phyloP scores from a whole-genome alignment of 2,329 filamentous ascomycete species.

The Lasiodiplodia sp. region DNA sequence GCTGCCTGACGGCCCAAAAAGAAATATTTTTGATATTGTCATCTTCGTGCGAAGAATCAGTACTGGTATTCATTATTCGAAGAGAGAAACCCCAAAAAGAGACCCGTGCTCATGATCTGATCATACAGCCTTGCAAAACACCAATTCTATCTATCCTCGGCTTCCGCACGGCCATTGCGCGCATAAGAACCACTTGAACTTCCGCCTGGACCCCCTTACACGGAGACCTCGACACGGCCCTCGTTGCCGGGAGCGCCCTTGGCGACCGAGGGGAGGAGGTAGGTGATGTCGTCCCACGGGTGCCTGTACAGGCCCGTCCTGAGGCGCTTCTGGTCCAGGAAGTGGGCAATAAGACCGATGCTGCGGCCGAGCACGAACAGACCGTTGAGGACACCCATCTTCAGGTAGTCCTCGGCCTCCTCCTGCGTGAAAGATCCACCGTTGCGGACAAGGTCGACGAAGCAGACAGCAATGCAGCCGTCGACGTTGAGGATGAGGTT shows the following conservation, averaged over 20 bases:
- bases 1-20: neutral
- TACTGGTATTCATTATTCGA: slow-evolving; percentile 28
- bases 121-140: slow-evolving; percentile 28
- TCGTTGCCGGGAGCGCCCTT: slow-evolving; percentile 49
- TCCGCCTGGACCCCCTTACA: slow-evolving; percentile 10
- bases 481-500: slow-evolving; percentile 99
- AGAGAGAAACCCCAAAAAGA: slow-evolving; percentile 26
- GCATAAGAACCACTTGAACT: slow-evolving; percentile 4
- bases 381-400: slow-evolving; percentile 99
- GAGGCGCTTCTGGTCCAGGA: slow-evolving; percentile 99
- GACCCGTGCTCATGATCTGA: slow-evolving; percentile 28
- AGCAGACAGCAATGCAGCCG: slow-evolving; percentile 97
- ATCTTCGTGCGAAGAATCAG: slow-evolving; percentile 9
- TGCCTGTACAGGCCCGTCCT: slow-evolving; percentile 94
- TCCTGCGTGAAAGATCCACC: slow-evolving; percentile 95
- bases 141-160: slow-evolving; percentile 20
- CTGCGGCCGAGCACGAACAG: slow-evolving; percentile 96
- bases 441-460: slow-evolving; percentile 96
- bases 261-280: slow-evolving; percentile 47
- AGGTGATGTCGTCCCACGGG: slow-evolving; percentile 97
- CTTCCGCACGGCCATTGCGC: slow-evolving; percentile 10
- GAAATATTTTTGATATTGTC: slow-evolving; percentile 23
- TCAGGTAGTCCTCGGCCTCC: slow-evolving; percentile 98
- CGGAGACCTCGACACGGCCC: slow-evolving; percentile 50
- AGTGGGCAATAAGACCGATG: slow-evolving; percentile 99